phyloP scores from a whole-genome alignment of 495 filamentous ascomycete genomes.

The Podospora australis region DNA sequence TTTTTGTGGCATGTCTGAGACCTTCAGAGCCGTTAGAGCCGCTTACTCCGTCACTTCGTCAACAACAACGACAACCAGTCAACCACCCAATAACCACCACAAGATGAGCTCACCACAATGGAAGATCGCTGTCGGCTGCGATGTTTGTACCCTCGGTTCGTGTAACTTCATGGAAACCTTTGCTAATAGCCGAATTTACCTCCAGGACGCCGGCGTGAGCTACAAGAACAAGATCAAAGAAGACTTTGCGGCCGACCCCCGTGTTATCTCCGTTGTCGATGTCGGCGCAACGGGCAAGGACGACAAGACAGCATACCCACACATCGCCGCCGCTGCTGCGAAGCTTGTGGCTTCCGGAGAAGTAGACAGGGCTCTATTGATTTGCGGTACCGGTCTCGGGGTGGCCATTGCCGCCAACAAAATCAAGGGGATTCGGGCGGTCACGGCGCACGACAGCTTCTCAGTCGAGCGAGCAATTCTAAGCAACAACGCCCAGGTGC shows the following conservation, averaged over 20 bases:
- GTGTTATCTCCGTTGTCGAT: conserved; percentile 63
- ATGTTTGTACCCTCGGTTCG: conserved; percentile 32
- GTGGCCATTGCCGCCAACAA: conserved; percentile 86
- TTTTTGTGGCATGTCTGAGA: conserved; percentile 14
- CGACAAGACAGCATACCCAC: conserved; percentile 81
- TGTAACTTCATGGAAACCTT: background rate
- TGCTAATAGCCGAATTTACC: conserved; percentile 10
- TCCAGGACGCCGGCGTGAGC: conserved; percentile 63
- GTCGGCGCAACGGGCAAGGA: conserved; percentile 62
- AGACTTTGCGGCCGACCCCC: conserved; percentile 59
- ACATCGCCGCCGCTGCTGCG: conserved; percentile 65
- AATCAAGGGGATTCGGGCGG: conserved; percentile 74
- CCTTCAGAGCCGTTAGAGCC: no score
- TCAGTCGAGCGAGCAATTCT: conserved; percentile 73
- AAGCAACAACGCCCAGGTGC: conserved; percentile 81
- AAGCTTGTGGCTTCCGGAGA: conserved; percentile 60
- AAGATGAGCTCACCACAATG: conserved; percentile 36
- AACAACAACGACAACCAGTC: background rate
- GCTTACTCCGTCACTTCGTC: background rate
- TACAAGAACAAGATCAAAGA: conserved; percentile 77
- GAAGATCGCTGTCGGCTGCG: conserved; percentile 42
- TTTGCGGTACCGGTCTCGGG: conserved; percentile 82
- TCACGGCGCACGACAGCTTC: conserved; percentile 83
- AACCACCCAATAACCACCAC: conserved; percentile 1
- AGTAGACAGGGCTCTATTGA: conserved; percentile 72